Evolutionary conservation across 2,329 filamentous ascomycete genomes (phyloP).

Genomic region (Pseudocercospora crystallina): DNA sequence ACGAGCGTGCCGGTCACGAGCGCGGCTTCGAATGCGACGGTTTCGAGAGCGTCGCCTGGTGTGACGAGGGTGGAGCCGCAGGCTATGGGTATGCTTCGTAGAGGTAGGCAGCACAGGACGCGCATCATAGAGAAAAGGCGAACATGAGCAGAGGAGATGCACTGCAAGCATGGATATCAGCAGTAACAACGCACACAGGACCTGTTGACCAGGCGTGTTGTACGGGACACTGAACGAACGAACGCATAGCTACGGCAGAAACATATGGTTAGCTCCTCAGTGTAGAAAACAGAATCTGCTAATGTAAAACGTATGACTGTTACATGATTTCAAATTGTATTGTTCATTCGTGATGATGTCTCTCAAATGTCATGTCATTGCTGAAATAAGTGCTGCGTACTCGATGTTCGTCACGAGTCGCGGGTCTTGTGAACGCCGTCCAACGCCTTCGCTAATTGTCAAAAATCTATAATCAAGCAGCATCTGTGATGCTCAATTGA

Average conservation of each 20-base stretch:
- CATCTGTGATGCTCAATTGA: conserved; percentile 1
- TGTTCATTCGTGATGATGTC: neutral
- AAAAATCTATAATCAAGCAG: neutral
- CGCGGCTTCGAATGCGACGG: neutral
- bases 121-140: no score
- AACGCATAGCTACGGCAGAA: conserved; percentile 2
- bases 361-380: neutral
- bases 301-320: neutral
- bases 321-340: no score
- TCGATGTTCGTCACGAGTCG: conserved; percentile 1
- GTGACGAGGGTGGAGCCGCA: neutral
- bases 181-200: neutral
- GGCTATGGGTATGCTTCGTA: no score
- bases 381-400: neutral
- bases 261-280: neutral
- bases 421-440: neutral
- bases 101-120: no score
- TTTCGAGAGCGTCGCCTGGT: conserved; percentile 2
- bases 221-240: conserved; percentile 4
- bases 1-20: no score
- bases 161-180: no score
- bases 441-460: conserved; percentile 13
- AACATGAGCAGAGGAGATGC: no score
- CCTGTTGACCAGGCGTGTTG: conserved; percentile 12
- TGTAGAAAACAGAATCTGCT: neutral